phyloP scores from a whole-genome alignment of 2,329 filamentous ascomycete species.

The Epichloe elymi region DNA sequence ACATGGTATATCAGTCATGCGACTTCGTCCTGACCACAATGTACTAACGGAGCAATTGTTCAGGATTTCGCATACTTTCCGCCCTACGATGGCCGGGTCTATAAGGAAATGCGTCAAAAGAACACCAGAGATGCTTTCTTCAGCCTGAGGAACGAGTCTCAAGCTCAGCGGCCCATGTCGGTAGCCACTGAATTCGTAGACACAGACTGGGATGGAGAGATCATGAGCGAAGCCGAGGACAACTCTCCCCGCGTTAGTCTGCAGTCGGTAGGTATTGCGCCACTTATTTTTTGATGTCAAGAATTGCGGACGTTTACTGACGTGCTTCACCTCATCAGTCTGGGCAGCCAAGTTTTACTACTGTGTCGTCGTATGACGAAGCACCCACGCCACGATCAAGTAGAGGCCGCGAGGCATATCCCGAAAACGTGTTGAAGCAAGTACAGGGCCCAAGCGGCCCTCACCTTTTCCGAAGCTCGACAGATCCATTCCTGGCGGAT shows the following conservation, averaged over 20 bases:
- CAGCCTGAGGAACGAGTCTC: slow-evolving; percentile 36
- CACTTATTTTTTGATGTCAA: background rate
- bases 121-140: slow-evolving; percentile 46
- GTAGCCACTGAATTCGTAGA: slow-evolving; percentile 67
- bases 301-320: slow-evolving; percentile 4
- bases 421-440: slow-evolving; percentile 47
- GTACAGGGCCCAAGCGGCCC: slow-evolving; percentile 74
- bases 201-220: slow-evolving; percentile 55
- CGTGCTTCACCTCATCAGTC: slow-evolving; percentile 31
- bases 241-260: slow-evolving; percentile 55
- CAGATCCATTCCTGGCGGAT: slow-evolving; percentile 29
- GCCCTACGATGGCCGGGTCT: slow-evolving; percentile 24
- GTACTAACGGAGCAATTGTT: background rate
- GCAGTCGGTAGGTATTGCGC: slow-evolving; percentile 49
- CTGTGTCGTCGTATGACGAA: slow-evolving; percentile 78
- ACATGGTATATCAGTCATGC: slow-evolving; percentile 2
- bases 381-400: slow-evolving; percentile 61
- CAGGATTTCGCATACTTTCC: slow-evolving; percentile 25
- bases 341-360: slow-evolving; percentile 66
- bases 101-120: slow-evolving; percentile 40
- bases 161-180: slow-evolving; percentile 46
- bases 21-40: background rate
- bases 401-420: slow-evolving; percentile 45
- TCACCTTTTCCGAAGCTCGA: slow-evolving; percentile 75
- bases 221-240: slow-evolving; percentile 44